Evolutionary conservation across 768 basidiomycete species (phyloP), one percentile per base, ranked within the genome.

Genomic region (Galerina sulciceps): DNA sequence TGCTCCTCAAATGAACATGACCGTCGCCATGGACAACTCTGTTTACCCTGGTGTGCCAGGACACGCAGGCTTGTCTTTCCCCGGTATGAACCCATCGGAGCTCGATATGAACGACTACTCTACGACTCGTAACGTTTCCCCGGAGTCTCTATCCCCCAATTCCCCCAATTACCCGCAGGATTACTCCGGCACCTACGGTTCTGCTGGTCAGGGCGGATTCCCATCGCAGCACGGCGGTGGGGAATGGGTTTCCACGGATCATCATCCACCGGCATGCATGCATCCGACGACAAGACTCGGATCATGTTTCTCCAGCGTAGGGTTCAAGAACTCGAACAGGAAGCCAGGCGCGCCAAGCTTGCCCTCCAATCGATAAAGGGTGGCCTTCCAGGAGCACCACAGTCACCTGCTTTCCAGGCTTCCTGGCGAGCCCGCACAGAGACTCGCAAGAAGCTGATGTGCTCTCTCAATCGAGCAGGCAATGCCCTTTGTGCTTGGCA

Each of bases 401-500:
- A 81, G 10, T 76, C 80, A 11, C 65, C 82, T 14, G 64, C 77
- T 17, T 87, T 89, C 75, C 80, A 85, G 45, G 73, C 78, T 26
- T 79, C 84, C 2, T 93, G 92, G 92, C 82, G 81, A 47, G 77
- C 80, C 9, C 88, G 92, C 57, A 93, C 90, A 0, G 87, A 90
- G 18, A 84, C 88, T 5, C 89, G 93, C 37, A 76, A 79, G 62
- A 84, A 84, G 54, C 78, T 85, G 43, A 89, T 87, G 73, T 94
- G 92, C 71, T 89, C 91, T 3, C 78, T 91, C 31, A 94, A 94
- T 72, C 85, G 93, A 50, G 92, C 92, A 0, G 93, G 93, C 34
- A 94, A 94, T 64, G 91, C 92, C 1, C 82, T 94, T 36, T 94
- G 92, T 70, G 88, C 93, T 3, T 94, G 92, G 92, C 92, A 94